Evolutionary conservation across 441 rosid species (phyloP).

Genomic region (Erysimum cheiri): DNA sequence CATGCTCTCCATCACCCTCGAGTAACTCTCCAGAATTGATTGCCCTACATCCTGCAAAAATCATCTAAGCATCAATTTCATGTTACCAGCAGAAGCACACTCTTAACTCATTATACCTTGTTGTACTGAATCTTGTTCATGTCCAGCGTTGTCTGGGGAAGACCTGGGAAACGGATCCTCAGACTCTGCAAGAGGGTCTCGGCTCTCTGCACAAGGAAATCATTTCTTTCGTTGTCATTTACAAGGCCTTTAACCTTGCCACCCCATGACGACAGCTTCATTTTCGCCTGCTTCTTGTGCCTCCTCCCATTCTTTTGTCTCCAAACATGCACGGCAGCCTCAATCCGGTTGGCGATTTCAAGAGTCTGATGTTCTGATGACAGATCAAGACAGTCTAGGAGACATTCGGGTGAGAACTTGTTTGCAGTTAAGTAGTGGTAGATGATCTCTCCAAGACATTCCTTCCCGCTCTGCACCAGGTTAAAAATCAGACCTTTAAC

Average conservation of each 20-base stretch:
- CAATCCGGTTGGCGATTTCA: conserved; percentile 80
- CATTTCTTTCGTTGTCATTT: conserved; percentile 62
- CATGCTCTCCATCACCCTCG: conserved; percentile 97
- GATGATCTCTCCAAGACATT: conserved; percentile 86
- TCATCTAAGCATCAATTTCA: conserved; percentile 12
- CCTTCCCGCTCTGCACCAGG: conserved; percentile 74
- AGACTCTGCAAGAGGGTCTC: conserved; percentile 80
- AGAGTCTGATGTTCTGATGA: conserved; percentile 91
- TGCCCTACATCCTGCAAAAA: conserved; percentile 90
- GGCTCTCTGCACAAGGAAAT: conserved; percentile 74
- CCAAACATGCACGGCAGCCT: conserved; percentile 90
- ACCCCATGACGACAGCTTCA: conserved; percentile 73
- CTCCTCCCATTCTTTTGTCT: conserved; percentile 72
- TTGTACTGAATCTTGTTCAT: conserved; percentile 98
- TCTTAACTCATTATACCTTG: conserved; percentile 59
- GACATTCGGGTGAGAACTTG: conserved; percentile 87
- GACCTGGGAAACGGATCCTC: conserved; percentile 86
- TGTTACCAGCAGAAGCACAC: not conserved
- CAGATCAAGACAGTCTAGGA: conserved; percentile 90
- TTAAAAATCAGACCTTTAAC: conserved; percentile 18
- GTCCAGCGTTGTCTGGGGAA: conserved; percentile 92
- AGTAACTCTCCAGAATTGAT: conserved; percentile 94
- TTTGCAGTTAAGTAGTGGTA: conserved; percentile 84
- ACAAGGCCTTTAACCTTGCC: conserved; percentile 93
- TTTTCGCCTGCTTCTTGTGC: conserved; percentile 50